Evolutionary conservation across 495 filamentous ascomycete genomes (phyloP).

Genomic region (Terfezia boudieri): DNA sequence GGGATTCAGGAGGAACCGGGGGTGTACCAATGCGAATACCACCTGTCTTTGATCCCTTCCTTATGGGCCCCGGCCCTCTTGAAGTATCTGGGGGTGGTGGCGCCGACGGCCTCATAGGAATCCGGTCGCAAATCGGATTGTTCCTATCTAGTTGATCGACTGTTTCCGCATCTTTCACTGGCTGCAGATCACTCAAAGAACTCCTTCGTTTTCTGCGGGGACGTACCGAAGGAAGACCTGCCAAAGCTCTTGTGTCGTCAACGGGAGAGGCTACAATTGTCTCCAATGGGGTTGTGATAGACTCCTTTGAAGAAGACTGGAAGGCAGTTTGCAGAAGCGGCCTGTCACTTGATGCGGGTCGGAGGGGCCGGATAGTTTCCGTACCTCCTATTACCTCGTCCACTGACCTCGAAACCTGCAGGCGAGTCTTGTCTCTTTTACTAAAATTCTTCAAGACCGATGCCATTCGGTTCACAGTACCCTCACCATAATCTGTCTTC

Average conservation of each 20-base stretch:
- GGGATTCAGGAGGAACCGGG: too few relatives aligned
- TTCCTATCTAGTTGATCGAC: too few relatives aligned
- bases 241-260: neutral
- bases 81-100: too few relatives aligned
- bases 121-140: too few relatives aligned
- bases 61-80: too few relatives aligned
- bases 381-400: conserved; percentile 32
- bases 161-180: too few relatives aligned
- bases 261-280: conserved; percentile 7
- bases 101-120: too few relatives aligned
- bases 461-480: conserved; percentile 38
- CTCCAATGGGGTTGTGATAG: conserved; percentile 21
- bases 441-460: conserved; percentile 77
- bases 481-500: neutral
- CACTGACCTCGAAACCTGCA: conserved; percentile 60
- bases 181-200: conserved; percentile 59
- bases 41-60: too few relatives aligned
- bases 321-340: conserved; percentile 38
- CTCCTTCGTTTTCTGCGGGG: conserved; percentile 63
- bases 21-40: too few relatives aligned
- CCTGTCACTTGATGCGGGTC: conserved; percentile 26
- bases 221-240: conserved; percentile 25
- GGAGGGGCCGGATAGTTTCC: neutral
- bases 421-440: conserved; percentile 50
- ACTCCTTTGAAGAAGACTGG: conserved; percentile 21